A percentile compares a stretch with the other conserved stretches of the same genome.
phyloP scores from a whole-genome alignment of 2,329 filamentous ascomycete species.

The Tolypocladium sp. region DNA sequence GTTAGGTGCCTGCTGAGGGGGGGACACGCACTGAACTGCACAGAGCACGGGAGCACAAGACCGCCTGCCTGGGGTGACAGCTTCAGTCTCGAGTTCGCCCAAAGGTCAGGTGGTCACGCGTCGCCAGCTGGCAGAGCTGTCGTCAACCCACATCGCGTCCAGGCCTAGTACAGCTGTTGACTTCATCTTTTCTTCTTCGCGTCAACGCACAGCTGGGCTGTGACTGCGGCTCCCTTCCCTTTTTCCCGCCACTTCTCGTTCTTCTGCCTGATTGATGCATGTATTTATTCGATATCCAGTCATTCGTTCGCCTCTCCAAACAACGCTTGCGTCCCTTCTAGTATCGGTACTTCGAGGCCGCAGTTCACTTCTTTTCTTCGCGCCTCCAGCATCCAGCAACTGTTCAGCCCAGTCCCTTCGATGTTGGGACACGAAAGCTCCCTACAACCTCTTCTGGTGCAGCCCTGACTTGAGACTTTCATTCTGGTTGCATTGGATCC shows the following conservation, averaged over 20 bases:
- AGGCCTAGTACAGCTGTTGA: not conserved
- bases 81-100: not conserved
- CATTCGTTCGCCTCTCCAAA: not conserved
- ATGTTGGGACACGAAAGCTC: not conserved
- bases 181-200: not conserved
- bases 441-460: not conserved
- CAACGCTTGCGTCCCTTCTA: not conserved
- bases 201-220: not conserved
- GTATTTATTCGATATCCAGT: not conserved
- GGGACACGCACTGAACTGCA: not conserved
- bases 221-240: not conserved
- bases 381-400: not conserved
- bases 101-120: not conserved
- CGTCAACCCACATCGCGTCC: not conserved
- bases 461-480: not conserved
- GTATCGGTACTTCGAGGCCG: not conserved
- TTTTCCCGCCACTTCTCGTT: not conserved
- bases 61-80: not conserved
- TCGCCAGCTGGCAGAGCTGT: not conserved
- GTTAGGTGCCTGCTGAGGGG: not conserved
- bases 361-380: not conserved
- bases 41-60: not conserved
- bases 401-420: not conserved
- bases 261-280: not conserved
- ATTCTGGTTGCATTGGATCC: not conserved